Evolutionary conservation across 2,329 filamentous ascomycete species (phyloP), one percentile per base, ranked within the genome.

Genomic region (Alternaria ventricosa): DNA sequence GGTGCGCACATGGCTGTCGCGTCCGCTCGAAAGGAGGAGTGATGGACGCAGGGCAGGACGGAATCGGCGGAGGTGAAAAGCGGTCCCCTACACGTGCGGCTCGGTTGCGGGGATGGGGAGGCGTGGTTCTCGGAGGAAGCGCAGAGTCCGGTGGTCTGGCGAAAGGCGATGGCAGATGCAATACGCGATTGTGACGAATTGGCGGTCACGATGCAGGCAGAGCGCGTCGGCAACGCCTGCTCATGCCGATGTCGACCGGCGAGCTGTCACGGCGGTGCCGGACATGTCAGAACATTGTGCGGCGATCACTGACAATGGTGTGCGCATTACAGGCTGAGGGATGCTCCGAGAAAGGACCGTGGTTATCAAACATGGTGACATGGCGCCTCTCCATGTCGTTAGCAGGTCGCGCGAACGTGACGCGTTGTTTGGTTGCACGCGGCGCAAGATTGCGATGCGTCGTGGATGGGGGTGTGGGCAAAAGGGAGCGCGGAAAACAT

Each of bases 221-320:
- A 36, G 49, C 36, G 45, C 53, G 45, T 57, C 53, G 53, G 53
- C 5, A 44, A 41, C 36, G 36, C 36, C 36, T 61, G 44, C 53
- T n/a, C 66, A 41, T 62, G 69, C 64, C 69, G 68, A 70, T 64
- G 57, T 62, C 53, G 27, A 64, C 61, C 63, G 65, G 56, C 53
- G 53, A 25, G 53, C 36, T 50, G 47, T 44, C 41, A 49, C 23
- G 20, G 49, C 55, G 49, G 36, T 55, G 33, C 27, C 46, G 43
- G 41, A 49, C 56, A 59, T 51, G 49, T 54, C 47, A 62, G 28
- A 59, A 59, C n/a, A 45, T 6, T 41, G 20, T 46, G 49, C 41
- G 47, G n/a, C 43, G 43, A 60, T 60, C 36, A 49, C 22, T 54
- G 22, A 43, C 60, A 18, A 22, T 30, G 36, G 41, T 41, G 41